Base-by-base conservation (phyloP, 192 early-diverging fungal species). In the Fimicolochytrium jonesii region DNA sequence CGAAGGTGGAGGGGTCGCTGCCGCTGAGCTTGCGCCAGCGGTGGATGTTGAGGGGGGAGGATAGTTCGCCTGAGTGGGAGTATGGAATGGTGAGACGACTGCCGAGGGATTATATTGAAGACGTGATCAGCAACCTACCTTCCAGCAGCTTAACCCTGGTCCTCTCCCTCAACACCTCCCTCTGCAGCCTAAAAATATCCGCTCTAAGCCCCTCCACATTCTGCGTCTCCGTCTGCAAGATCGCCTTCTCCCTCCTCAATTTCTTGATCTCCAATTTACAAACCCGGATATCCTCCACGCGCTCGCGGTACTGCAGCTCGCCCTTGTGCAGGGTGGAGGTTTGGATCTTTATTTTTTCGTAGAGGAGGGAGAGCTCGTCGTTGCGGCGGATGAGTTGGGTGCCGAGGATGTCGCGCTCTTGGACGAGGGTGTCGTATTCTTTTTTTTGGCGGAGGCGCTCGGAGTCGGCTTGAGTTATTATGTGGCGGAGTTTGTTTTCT, bases 261-360 rank as follows among this genome's bases (percentile, higher is more conserved):
- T 74, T 77, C 66, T 81, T 80, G 58, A 85, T 80, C 68, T 85
- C 83, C 37, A 85, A 67, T 52, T 75, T 76, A 17, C 84, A 67
- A 7, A 85, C 83, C 23, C 83, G 76, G 50, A 85, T 83, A 64
- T 85, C 83, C 62, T 83, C 80, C 35, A 82, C 64, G 29, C 83
- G 52, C 65, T 85, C 83, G 23, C 74, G 65, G 63, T 85, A 85
- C 61, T 82, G 80, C 31, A 80, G 71, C 62, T 85, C 83, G 26
- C 83, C 83, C 59, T 82, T 82, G 70, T 83, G 80, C 18, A 85
- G 64, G 2, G 80, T 81, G 4, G 78, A 80, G 0, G 76, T 77
- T 51, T 85, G 83, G 58, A 85, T 81, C 52, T 79, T 80, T 59
- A 85, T 77, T 59, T 85, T 85, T 56, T 85, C 83, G 56, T 85